Percentiles rank a stretch among this genome's conserved stretches.
Evolutionary conservation across 2,329 filamentous ascomycete genomes (phyloP).

Genomic region (Colletotrichum navitas): DNA sequence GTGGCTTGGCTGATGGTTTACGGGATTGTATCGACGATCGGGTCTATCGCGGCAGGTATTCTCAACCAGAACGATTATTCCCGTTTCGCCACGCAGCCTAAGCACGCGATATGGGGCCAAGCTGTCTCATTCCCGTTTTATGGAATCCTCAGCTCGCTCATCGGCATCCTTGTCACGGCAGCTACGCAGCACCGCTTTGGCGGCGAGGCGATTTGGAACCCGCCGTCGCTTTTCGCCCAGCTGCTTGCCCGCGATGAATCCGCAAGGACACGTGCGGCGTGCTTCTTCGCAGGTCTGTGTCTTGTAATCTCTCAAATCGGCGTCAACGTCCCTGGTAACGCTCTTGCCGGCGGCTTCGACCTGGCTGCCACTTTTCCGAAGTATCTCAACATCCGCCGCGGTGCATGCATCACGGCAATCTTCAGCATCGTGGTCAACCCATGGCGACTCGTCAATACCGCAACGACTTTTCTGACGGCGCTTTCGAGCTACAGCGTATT

Average conservation of each 20-base stretch:
- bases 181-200: constrained; percentile 54
- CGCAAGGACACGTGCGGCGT: constrained; percentile 52
- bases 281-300: constrained; percentile 55
- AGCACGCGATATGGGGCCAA: constrained; percentile 53
- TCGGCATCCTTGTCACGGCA: constrained; percentile 57
- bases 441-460: constrained; percentile 55
- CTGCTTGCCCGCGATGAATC: constrained; percentile 49
- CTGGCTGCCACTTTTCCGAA: constrained; percentile 54
- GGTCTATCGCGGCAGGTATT: constrained; percentile 55
- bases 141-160: constrained; percentile 51
- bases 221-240: constrained; percentile 51
- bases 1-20: constrained; percentile 54
- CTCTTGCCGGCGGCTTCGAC: constrained; percentile 55
- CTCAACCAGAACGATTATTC: constrained; percentile 56
- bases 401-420: constrained; percentile 53
- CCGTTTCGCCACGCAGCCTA: constrained; percentile 50
- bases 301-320: constrained; percentile 54
- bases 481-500: constrained; percentile 55
- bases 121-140: constrained; percentile 53
- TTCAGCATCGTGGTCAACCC: constrained; percentile 54
- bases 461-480: constrained; percentile 53
- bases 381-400: constrained; percentile 55
- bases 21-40: constrained; percentile 53
- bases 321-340: constrained; percentile 54
- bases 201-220: constrained; percentile 54